Evolutionary conservation across 1,139 yeast species (phyloP).

Genomic region (Waltiozyma sp.): DNA sequence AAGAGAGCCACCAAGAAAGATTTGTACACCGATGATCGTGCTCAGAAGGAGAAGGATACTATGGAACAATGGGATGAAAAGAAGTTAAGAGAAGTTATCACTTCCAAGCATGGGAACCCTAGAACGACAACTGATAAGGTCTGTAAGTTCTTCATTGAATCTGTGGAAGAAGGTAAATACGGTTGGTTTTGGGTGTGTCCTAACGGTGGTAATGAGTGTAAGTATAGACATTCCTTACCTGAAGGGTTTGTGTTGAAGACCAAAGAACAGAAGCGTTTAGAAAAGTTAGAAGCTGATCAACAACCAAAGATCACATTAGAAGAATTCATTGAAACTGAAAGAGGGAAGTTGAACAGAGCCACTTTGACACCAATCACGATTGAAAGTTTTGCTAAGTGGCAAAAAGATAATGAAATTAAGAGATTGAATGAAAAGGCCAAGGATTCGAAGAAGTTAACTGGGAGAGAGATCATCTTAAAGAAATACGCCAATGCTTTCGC

Average conservation of each 20-base stretch:
- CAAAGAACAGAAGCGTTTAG: slow-evolving; percentile 87
- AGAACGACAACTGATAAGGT: slow-evolving; percentile 91
- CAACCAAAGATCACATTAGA: slow-evolving; percentile 90
- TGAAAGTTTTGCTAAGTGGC: slow-evolving; percentile 82
- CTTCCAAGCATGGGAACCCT: slow-evolving; percentile 90
- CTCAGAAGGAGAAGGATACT: slow-evolving; percentile 65
- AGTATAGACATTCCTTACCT: slow-evolving; percentile 93
- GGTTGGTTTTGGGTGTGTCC: slow-evolving; percentile 99
- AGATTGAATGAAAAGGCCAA: slow-evolving; percentile 50
- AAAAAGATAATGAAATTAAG: slow-evolving; percentile 51
- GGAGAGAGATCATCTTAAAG: slow-evolving; percentile 72
- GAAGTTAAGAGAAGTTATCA: slow-evolving; percentile 74
- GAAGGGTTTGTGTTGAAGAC: slow-evolving; percentile 95
- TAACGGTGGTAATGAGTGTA: slow-evolving; percentile 85
- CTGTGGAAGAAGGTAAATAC: slow-evolving; percentile 93
- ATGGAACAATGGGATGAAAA: slow-evolving; percentile 98
- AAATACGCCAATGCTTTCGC: slow-evolving; percentile 47
- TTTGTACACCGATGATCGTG: slow-evolving; percentile 82
- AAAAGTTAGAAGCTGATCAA: slow-evolving; percentile 72
- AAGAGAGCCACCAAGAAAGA: slow-evolving; percentile 87
- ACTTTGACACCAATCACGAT: slow-evolving; percentile 81
- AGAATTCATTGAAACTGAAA: slow-evolving; percentile 90
- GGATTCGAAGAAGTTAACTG: slow-evolving; percentile 42
- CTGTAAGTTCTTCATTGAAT: slow-evolving; percentile 89
- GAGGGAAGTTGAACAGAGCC: slow-evolving; percentile 69